phyloP scores from a whole-genome alignment of 2,329 filamentous ascomycete species.

The Fusarium vanettenii region DNA sequence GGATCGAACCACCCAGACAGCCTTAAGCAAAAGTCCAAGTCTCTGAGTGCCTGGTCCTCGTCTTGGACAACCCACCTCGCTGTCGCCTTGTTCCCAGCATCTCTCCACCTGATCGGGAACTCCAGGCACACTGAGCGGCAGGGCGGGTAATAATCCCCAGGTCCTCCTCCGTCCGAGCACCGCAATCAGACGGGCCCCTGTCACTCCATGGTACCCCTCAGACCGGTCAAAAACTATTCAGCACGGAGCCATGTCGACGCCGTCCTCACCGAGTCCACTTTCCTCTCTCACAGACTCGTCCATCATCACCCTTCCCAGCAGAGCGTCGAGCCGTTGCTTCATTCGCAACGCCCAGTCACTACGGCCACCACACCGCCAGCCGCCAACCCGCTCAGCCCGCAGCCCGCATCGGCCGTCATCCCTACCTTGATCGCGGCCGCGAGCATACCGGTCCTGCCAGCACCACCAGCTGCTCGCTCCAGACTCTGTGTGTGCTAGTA shows the following conservation, averaged over 20 bases:
- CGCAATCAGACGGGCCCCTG: constrained; percentile 43
- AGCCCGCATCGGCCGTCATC: constrained; percentile 44
- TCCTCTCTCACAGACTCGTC: constrained; percentile 51
- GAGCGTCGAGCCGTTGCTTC: constrained; percentile 43
- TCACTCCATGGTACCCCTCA: constrained; percentile 53
- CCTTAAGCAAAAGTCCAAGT: constrained; percentile 19
- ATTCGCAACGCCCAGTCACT: constrained; percentile 45
- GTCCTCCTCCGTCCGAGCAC: constrained; percentile 37
- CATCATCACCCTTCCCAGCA: constrained; percentile 48
- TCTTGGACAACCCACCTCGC: constrained; percentile 20
- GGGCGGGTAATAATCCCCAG: constrained; percentile 38
- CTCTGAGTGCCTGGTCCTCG: constrained; percentile 20
- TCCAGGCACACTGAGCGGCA: constrained; percentile 41
- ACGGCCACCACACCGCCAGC: constrained; percentile 46
- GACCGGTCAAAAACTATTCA: constrained; percentile 56
- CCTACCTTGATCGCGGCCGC: constrained; percentile 44
- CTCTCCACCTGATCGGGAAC: constrained; percentile 40
- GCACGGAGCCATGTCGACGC: constrained; percentile 51
- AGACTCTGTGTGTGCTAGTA: constrained; percentile 34
- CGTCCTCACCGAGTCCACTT: constrained; percentile 56
- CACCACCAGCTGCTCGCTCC: constrained; percentile 23
- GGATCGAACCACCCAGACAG: constrained; percentile 36
- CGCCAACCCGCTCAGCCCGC: constrained; percentile 44
- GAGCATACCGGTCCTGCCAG: constrained; percentile 36
- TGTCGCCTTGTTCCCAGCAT: constrained; percentile 19